phyloP scores from a whole-genome alignment of 495 filamentous ascomycete genomes.

The Tuber melanosporum region DNA sequence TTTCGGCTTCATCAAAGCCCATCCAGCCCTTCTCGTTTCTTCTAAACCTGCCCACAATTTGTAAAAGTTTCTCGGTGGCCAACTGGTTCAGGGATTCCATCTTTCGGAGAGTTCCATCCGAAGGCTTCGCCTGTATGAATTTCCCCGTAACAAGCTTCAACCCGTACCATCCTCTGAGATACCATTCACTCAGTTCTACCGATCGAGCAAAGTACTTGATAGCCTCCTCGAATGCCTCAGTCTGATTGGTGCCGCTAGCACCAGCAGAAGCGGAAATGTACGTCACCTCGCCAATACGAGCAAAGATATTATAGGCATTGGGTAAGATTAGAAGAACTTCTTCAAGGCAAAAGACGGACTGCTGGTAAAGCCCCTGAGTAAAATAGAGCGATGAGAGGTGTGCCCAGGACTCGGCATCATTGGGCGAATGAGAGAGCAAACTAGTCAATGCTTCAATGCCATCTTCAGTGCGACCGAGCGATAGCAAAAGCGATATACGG shows the following conservation, averaged over 20 bases:
- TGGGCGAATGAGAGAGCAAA: constrained; percentile 75
- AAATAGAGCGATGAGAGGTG: constrained; percentile 84
- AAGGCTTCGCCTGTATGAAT: constrained; percentile 43
- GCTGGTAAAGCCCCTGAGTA: constrained; percentile 63
- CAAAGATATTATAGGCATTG: constrained; percentile 96
- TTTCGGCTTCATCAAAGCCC: constrained; percentile 65
- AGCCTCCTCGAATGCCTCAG: constrained; percentile 59
- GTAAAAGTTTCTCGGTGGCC: constrained; percentile 65
- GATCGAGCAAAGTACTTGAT: constrained; percentile 79
- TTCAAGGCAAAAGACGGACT: constrained; percentile 83
- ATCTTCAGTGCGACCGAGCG: constrained; percentile 60
- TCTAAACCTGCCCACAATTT: constrained; percentile 61
- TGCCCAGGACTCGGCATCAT: constrained; percentile 89
- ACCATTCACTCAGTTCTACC: constrained; percentile 87
- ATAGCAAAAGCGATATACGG: constrained; percentile 69
- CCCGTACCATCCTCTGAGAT: constrained; percentile 87
- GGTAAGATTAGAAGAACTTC: constrained; percentile 83
- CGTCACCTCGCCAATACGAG: constrained; percentile 73
- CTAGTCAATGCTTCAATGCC: constrained; percentile 66
- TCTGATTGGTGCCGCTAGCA: constrained; percentile 43
- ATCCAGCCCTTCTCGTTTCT: constrained; percentile 59
- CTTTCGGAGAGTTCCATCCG: constrained; percentile 49
- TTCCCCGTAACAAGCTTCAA: constrained; percentile 63
- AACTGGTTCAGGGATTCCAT: constrained; percentile 63
- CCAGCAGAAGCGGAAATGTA: constrained; percentile 52